phyloP scores from a whole-genome alignment of 1,139 yeast genomes.

The Candida albicans region DNA sequence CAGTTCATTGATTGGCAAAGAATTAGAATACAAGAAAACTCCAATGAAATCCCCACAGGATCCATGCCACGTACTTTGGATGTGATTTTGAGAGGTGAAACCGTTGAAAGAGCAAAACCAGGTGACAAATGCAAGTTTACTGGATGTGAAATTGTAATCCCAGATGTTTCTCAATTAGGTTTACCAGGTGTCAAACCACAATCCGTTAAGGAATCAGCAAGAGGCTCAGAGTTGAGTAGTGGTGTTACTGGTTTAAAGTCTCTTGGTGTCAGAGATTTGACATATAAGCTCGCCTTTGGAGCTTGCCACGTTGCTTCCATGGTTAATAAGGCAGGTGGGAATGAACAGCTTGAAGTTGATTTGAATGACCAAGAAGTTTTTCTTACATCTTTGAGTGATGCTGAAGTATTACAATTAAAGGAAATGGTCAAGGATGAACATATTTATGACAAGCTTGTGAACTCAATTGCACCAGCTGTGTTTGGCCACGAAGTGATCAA shows the following conservation, averaged over 20 bases:
- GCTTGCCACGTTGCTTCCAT: conserved; percentile 82
- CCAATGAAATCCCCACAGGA: conserved; percentile 96
- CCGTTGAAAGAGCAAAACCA: conserved; percentile 95
- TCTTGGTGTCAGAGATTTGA: conserved; percentile 90
- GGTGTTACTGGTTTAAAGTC: conserved; percentile 86
- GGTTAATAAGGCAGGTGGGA: conserved; percentile 49
- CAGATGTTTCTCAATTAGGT: conserved; percentile 94
- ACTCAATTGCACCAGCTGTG: conserved; percentile 94
- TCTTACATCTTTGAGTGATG: conserved; percentile 73
- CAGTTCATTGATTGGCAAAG: conserved; percentile 97
- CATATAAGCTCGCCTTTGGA: conserved; percentile 86
- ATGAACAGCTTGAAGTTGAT: conserved; percentile 39
- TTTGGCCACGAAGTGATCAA: conserved; percentile 95
- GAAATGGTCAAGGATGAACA: conserved; percentile 91
- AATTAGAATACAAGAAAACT: conserved; percentile 92
- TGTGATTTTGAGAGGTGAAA: conserved; percentile 88
- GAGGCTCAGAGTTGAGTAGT: conserved; percentile 70
- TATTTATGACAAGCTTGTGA: conserved; percentile 80
- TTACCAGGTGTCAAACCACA: conserved; percentile 94
- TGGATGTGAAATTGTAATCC: conserved; percentile 94
- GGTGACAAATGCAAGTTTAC: conserved; percentile 96
- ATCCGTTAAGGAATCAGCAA: conserved; percentile 62
- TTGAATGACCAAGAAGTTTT: conserved; percentile 74
- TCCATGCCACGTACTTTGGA: conserved; percentile 98
- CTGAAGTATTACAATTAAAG: conserved; percentile 82